Evolutionary conservation across 2,329 filamentous ascomycete species (phyloP).

Genomic region (Calcarisporium arbuscula): DNA sequence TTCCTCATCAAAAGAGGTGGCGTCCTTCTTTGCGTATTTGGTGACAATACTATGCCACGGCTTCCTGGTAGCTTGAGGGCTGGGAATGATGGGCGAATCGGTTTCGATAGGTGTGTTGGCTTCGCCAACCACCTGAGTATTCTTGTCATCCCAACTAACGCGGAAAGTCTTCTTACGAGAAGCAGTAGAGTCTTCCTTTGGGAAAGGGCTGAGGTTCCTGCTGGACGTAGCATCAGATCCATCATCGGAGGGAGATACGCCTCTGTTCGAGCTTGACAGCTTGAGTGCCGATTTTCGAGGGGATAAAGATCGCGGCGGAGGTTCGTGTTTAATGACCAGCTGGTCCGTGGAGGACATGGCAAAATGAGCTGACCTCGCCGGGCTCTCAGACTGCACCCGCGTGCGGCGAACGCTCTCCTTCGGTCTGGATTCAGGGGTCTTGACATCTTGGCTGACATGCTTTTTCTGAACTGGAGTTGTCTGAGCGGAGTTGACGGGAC

Average conservation of each 20-base stretch:
- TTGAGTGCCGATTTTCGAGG: constrained; percentile 75
- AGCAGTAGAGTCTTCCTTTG: constrained; percentile 30
- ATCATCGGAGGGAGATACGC: constrained; percentile 42
- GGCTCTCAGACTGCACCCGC: constrained; percentile 50
- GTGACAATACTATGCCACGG: constrained; percentile 47
- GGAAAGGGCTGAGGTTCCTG: constrained; percentile 12
- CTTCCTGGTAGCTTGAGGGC: constrained; percentile 32
- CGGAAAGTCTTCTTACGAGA: constrained; percentile 58
- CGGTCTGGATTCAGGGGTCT: constrained; percentile 13
- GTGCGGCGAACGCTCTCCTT: constrained; percentile 15
- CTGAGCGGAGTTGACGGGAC: constrained; percentile 15
- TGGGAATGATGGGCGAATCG: constrained; percentile 32
- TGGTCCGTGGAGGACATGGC: constrained; percentile 49
- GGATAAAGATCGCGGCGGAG: constrained; percentile 64
- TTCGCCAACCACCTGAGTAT: constrained; percentile 48
- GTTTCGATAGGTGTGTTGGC: constrained; percentile 28
- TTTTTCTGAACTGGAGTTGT: not conserved
- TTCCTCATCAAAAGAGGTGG: constrained; percentile 47
- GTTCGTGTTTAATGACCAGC: constrained; percentile 57
- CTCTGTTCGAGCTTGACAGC: constrained; percentile 43
- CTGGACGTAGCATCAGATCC: constrained; percentile 37
- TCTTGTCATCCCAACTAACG: constrained; percentile 73
- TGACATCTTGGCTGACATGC: not conserved
- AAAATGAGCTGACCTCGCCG: constrained; percentile 63
- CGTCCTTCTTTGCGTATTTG: constrained; percentile 43